These are phyloP conservation scores for Rhexocercosporidium sp. DNA, from an alignment of 2,329 filamentous ascomycete genomes.

Conservation along the genomic window DNA sequence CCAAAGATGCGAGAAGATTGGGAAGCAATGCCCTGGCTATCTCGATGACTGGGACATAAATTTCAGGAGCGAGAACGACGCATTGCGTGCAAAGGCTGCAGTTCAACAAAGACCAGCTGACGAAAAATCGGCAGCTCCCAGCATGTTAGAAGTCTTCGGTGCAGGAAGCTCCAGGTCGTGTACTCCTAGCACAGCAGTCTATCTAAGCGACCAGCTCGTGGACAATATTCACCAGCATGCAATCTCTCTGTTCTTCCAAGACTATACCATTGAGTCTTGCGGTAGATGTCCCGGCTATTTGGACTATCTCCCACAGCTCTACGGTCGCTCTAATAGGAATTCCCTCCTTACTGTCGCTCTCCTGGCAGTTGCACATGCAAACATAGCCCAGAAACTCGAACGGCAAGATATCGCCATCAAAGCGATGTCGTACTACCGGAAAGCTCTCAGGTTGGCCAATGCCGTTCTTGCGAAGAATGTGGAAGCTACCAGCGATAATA, in stretches of 20 bases:
- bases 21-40: slow-evolving; percentile 23
- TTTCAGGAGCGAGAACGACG: slow-evolving; percentile 18
- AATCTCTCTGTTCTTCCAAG: slow-evolving; percentile 21
- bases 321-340: not conserved
- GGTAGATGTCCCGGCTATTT: slow-evolving; percentile 17
- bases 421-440: slow-evolving; percentile 18
- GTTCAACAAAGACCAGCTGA: not conserved
- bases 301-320: slow-evolving; percentile 21
- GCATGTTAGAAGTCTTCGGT: too few species aligned
- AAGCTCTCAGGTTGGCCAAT: slow-evolving; percentile 1
- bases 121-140: too few species aligned
- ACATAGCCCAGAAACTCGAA: slow-evolving; percentile 17
- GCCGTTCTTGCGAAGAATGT: not conserved
- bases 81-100: not conserved
- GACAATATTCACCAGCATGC: slow-evolving; percentile 16
- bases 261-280: slow-evolving; percentile 17
- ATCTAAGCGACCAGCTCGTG: too few species aligned
- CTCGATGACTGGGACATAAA: slow-evolving; percentile 19
- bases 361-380: slow-evolving; percentile 21
- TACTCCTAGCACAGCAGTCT: too few species aligned
- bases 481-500: slow-evolving; percentile 12
- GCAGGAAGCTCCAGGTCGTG: too few species aligned
- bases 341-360: slow-evolving; percentile 15
- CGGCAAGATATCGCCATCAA: slow-evolving; percentile 12
- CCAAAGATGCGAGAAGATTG: slow-evolving; percentile 17